Conservation (phyloP, 2,329 filamentous ascomycete genomes). For the Neofusicoccum parvum region DNA sequence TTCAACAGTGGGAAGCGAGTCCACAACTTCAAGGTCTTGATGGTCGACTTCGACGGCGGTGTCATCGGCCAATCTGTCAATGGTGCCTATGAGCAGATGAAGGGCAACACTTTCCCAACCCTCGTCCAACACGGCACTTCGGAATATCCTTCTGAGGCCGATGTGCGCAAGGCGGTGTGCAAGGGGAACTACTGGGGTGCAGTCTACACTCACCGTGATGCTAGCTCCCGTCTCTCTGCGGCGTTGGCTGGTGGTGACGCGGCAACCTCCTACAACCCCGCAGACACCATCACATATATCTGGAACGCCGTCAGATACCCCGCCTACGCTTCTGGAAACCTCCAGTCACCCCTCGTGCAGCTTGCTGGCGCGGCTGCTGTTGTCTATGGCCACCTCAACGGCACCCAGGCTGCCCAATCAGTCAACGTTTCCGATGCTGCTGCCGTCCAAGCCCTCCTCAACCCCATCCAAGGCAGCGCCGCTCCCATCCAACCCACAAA, state of each 20-base stretch:
- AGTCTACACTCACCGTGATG: constrained; percentile 33
- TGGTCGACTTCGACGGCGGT: constrained; percentile 45
- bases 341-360: constrained; percentile 35
- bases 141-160: constrained; percentile 31
- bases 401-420: constrained; percentile 30
- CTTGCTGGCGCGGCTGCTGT: constrained; percentile 36
- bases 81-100: constrained; percentile 34
- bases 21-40: constrained; percentile 39
- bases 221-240: constrained; percentile 40
- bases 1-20: constrained; percentile 36
- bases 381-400: constrained; percentile 39
- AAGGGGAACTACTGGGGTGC: constrained; percentile 38
- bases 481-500: constrained; percentile 45
- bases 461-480: constrained; percentile 41
- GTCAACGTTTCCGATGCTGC: constrained; percentile 33
- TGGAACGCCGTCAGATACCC: constrained; percentile 53
- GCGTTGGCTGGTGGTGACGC: constrained; percentile 40
- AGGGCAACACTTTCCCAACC: constrained; percentile 34
- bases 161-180: constrained; percentile 41
- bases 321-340: constrained; percentile 37
- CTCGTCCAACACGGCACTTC: constrained; percentile 31
- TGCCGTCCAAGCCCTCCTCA: constrained; percentile 39
- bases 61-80: constrained; percentile 37
- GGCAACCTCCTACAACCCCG: constrained; percentile 37
- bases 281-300: constrained; percentile 42